Conservation (phyloP, 371 early-diverging fungal genomes). For the Umbelopsis sp. region DNA sequence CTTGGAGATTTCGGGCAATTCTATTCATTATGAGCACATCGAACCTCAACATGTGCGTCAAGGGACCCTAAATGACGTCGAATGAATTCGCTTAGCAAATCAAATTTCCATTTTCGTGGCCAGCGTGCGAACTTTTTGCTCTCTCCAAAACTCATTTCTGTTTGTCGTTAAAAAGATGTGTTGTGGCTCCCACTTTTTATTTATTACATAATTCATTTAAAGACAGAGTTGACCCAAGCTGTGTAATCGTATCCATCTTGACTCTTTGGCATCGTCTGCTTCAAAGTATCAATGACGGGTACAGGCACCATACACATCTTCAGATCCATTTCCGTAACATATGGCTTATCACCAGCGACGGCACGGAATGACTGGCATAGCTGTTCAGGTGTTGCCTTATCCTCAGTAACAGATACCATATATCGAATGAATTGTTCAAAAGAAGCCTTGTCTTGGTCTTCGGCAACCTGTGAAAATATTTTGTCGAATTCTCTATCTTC, state of each 20-base stretch:
- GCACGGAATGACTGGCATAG: constrained; percentile 83
- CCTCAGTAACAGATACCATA: constrained; percentile 88
- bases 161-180: not conserved
- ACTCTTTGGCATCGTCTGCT: constrained; percentile 70
- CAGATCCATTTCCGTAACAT: constrained; percentile 76
- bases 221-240: constrained; percentile 71
- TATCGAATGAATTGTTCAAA: constrained; percentile 92
- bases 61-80: too few relatives aligned
- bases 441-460: constrained; percentile 62
- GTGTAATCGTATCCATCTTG: constrained; percentile 73
- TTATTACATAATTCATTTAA: constrained; percentile 38
- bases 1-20: not conserved
- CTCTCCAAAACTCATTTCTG: too few relatives aligned
- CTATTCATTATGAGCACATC: constrained; percentile 11
- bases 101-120: too few relatives aligned
- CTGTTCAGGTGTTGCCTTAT: constrained; percentile 89
- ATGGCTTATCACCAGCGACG: constrained; percentile 84
- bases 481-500: constrained; percentile 76
- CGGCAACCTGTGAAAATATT: constrained; percentile 67
- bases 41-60: not conserved
- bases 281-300: constrained; percentile 73
- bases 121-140: too few relatives aligned
- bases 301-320: constrained; percentile 69
- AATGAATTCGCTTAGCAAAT: too few relatives aligned
- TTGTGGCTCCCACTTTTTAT: not conserved